Base-by-base conservation (phyloP, 768 basidiomycete genomes). In the Leccinum uliginosum region DNA sequence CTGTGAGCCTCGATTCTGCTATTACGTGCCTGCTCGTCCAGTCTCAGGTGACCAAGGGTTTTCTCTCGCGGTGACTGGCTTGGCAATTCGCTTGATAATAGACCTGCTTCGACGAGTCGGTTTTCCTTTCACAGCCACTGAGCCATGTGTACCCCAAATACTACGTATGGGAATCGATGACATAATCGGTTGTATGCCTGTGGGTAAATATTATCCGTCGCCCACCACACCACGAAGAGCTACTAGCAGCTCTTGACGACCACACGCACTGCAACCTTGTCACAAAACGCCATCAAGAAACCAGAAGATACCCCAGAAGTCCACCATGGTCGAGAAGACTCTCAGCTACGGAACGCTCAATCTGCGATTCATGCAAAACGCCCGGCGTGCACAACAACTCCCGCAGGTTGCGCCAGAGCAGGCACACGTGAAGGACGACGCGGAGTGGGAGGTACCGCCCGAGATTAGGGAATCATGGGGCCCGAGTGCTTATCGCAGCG, bases 341-440 rank as follows among this genome's bases (percentile, higher is more conserved):
- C 75, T 88, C 35, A 88, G 86, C 69, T 79, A 76, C 26, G 78
- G 84, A 27, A 87, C 86, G 0, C 75, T 87, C 9, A 80, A 82
- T 62, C 76, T 89, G 45, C 80, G 81, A 2, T 88, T 88, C 67
- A 88, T 88, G 86, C 86, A 86, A 68, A 86, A 85, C 71, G 83
- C 85, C 0, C 79, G 82, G 2, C 77, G 81, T 2, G 75, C 80
- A 43, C 40, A 43, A 21, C 82, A 84, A 14, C 65, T 80, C 15
- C 74, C 79, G 24, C 75, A 76, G 55, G 78, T 79, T 15, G 77
- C 82, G 60, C 69, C 75, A 1, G 80, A 83, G 47, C 76, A 78
- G 50, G 81, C 83, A 3, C 77, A 77, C 62, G 75, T 85, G 26
- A 76, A 80, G 63, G 85, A 87, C 65, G 84, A 85, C 51, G 83